Evolutionary conservation across 805 yeast genomes (phyloP), one percentile per base, ranked within the genome.

Genomic region (Ogataea trehaloabstinens): DNA sequence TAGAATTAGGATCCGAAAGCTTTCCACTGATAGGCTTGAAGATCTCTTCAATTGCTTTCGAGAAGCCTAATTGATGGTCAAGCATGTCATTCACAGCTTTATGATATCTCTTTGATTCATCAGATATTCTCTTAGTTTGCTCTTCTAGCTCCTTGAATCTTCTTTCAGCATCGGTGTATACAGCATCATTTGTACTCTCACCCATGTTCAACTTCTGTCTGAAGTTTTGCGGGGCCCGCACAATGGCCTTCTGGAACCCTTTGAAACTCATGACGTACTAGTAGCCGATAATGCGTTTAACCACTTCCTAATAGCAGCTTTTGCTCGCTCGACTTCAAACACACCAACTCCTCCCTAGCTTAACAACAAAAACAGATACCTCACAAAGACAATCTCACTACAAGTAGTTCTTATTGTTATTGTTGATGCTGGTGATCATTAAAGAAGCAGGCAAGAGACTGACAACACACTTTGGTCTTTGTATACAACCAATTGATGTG

Each of bases 11-110:
- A 60, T 93, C 98, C 12, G 93, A 80, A 59, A 85, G 70, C 45
- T 89, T 80, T 30, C 99, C 99, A 40, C 93, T 81, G 45, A 93
- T 93, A 1, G 99, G 99, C 64, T 91, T 88, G 68, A 89, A 93
- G 44, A 93, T 85, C 58, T 90, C 96, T 61, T 90, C 97, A 64
- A 93, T 88, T 3, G 95, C 91, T 56, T 83, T 84, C n/a, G 96
- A 85, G 61, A 90, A 93, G 43, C 91, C 97, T 49, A 91, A 83
- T 63, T 93, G 99, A 63, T 85, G 93, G 42, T 80, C 82, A 52
- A 93, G 71, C 95, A 93, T 89, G 31, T 91, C 95, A 56, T 86
- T 88, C 40, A 93, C 95, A 0, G 98, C 95, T 24, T 76, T 74
- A 53, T 86, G 89, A 65, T 93, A 93, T 59, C 95, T 77, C 55